Percentiles rank a stretch among this genome's conserved stretches.
These are phyloP conservation scores for Marasmius fiardii DNA, from an alignment of 1,284 basidiomycete genomes.

Conservation along the genomic window DNA sequence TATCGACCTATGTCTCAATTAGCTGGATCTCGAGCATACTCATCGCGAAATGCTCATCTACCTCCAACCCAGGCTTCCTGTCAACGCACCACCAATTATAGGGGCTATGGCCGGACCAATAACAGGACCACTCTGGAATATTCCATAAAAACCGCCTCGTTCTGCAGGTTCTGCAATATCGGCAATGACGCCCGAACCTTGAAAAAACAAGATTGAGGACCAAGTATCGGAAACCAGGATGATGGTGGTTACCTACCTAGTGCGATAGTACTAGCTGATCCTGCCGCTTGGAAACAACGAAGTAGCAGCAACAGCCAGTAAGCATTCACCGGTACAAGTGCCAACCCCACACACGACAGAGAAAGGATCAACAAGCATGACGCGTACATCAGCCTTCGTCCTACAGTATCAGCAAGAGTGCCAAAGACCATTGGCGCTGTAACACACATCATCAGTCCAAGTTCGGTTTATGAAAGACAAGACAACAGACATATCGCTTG, in stretches of 20 bases:
- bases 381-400: conserved; percentile 53
- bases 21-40: neutral
- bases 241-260: too few species aligned
- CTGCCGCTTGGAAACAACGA: conserved; percentile 61
- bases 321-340: conserved; percentile 51
- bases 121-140: conserved; percentile 38
- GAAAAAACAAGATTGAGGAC: neutral
- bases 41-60: neutral
- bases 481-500: conserved; percentile 61
- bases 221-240: too few species aligned
- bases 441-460: neutral
- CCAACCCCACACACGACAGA: conserved; percentile 57
- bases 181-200: conserved; percentile 55
- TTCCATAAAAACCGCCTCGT: conserved; percentile 49
- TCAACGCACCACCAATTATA: conserved; percentile 56
- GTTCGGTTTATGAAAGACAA: conserved; percentile 3
- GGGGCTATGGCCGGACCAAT: too few species aligned
- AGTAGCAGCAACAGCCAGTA: conserved; percentile 60
- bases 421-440: too few species aligned
- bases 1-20: conserved; percentile 46
- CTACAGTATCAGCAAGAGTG: conserved; percentile 49
- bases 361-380: conserved; percentile 49
- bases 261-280: conserved; percentile 60
- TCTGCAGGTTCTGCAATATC: conserved; percentile 53
- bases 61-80: conserved; percentile 67